A percentile compares a stretch with the other conserved stretches of the same genome.
Conservation (phyloP, 164 flowering plant species). For the Macadamia integrifolia region DNA sequence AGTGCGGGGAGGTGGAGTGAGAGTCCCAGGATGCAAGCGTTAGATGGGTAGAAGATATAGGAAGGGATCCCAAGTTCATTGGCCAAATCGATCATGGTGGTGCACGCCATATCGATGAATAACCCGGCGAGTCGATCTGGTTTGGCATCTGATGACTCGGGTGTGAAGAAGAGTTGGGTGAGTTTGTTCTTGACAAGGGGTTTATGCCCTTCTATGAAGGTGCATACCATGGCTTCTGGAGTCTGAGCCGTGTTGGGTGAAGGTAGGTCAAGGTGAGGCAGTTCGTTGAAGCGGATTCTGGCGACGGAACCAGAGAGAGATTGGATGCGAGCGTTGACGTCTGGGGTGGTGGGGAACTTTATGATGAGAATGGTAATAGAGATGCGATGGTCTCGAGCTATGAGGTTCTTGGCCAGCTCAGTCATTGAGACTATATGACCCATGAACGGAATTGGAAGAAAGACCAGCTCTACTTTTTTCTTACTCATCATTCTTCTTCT, state of each 20-base stretch:
- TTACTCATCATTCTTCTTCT: no score
- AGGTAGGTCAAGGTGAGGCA: no score
- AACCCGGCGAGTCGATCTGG: conserved; percentile 7
- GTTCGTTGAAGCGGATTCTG: neutral
- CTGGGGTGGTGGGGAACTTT: no score
- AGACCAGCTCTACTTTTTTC: neutral
- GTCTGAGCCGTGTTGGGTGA: no score
- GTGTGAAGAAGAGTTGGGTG: neutral
- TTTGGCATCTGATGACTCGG: neutral
- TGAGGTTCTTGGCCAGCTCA: neutral
- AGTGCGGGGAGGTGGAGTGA: conserved; percentile 18
- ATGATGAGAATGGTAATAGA: neutral
- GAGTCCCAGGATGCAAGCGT: conserved; percentile 18
- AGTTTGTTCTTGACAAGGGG: neutral
- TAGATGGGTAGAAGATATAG: conserved; percentile 31
- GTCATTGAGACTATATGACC: neutral
- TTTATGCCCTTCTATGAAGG: no score
- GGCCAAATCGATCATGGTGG: conserved; percentile 23
- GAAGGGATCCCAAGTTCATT: conserved; percentile 28
- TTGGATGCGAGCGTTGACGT: no score
- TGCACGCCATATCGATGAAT: conserved; percentile 14
- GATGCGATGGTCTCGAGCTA: neutral
- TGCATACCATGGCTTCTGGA: no score
- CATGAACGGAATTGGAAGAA: neutral
- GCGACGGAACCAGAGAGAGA: no score